phyloP scores from a whole-genome alignment of 2,329 filamentous ascomycete genomes.

The Aspergillus fischeri region DNA sequence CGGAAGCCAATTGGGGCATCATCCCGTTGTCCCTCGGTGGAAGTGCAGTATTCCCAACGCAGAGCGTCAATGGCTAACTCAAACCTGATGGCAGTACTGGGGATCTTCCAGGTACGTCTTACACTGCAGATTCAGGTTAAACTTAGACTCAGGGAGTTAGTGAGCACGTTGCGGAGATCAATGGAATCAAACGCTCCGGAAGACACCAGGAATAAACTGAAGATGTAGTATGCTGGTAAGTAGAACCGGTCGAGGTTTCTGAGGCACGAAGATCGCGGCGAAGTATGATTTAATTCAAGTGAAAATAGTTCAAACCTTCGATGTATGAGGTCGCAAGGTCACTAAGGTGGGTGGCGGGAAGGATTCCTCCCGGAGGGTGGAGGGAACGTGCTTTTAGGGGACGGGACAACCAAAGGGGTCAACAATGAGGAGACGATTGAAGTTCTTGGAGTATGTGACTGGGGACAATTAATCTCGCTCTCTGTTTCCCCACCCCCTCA shows the following conservation, averaged over 20 bases:
- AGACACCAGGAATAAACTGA: background rate
- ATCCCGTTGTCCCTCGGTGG: constrained; percentile 19
- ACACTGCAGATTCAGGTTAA: background rate
- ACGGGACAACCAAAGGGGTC: background rate
- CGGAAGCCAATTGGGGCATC: constrained; percentile 20
- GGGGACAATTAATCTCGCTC: background rate
- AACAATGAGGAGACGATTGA: background rate
- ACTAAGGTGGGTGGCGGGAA: constrained; percentile 20
- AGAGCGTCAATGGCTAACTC: background rate
- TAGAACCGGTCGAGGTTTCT: background rate
- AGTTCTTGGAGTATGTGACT: background rate
- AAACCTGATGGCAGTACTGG: background rate
- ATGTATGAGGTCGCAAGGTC: constrained; percentile 1
- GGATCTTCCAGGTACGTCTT: background rate
- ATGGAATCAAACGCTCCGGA: background rate
- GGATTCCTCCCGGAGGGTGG: constrained; percentile 20
- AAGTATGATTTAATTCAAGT: background rate
- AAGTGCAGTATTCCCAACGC: background rate
- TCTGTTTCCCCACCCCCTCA: background rate
- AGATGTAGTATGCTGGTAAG: background rate
- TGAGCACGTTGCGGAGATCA: background rate
- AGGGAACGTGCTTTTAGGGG: constrained; percentile 11
- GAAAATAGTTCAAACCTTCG: background rate
- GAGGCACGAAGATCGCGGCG: background rate
- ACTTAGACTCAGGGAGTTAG: background rate